Evolutionary conservation across 1,139 yeast genomes (phyloP).

Genomic region (Yamadazyma oceani): DNA sequence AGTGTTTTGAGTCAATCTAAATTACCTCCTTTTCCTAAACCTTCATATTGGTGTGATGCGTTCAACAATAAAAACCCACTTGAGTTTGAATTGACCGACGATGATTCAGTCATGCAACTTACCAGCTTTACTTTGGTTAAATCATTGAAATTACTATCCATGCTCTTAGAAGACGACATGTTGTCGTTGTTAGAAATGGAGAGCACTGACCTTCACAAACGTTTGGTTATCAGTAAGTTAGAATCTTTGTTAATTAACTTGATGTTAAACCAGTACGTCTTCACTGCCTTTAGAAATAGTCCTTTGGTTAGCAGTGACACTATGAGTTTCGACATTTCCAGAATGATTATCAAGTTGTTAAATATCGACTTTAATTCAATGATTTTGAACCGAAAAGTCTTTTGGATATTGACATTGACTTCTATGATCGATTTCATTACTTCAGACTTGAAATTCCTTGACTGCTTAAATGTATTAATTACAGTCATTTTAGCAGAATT

Average conservation of each 20-base stretch:
- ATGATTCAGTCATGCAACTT: conserved; percentile 9
- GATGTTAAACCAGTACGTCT: conserved; percentile 5
- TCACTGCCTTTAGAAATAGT: neutral
- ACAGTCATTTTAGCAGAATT: conserved; percentile 2
- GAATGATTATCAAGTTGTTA: neutral
- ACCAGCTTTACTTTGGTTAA: conserved; percentile 4
- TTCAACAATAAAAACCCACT: conserved; percentile 9
- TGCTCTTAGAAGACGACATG: conserved; percentile 9
- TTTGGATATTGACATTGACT: conserved; percentile 1
- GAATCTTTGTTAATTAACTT: conserved; percentile 3
- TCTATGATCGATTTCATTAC: neutral
- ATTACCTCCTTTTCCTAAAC: conserved; percentile 33
- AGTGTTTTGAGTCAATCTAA: conserved; percentile 16
- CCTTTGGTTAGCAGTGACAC: neutral
- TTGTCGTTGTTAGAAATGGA: neutral
- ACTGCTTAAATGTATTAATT: conserved; percentile 3
- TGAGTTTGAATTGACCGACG: too few relatives aligned
- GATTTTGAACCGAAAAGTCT: neutral
- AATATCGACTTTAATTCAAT: neutral
- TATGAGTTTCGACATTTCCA: neutral
- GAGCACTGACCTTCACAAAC: neutral
- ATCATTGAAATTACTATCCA: conserved; percentile 8
- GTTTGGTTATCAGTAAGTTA: conserved; percentile 3
- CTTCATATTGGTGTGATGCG: conserved; percentile 16
- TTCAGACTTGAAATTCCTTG: conserved; percentile 6